Percentiles rank a stretch among this genome's conserved stretches.
These are phyloP conservation scores for Mollisia scopiformis DNA, from an alignment of 2,329 filamentous ascomycete genomes.

Conservation along the genomic window DNA sequence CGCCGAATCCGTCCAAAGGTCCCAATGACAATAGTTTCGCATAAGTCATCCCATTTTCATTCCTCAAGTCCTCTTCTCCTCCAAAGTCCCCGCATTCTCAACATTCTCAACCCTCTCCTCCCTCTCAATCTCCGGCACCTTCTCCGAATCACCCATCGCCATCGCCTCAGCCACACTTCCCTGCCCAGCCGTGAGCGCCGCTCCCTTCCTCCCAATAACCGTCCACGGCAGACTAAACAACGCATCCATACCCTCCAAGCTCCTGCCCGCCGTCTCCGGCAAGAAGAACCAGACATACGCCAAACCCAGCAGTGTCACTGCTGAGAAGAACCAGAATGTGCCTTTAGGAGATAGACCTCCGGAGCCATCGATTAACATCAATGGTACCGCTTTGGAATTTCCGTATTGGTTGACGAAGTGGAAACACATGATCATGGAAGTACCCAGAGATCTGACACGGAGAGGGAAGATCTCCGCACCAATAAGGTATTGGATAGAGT, in stretches of 20 bases:
- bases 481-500: conserved; percentile 77
- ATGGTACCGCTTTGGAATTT: conserved; percentile 73
- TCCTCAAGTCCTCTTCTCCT: conserved; percentile 34
- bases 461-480: conserved; percentile 79
- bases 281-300: conserved; percentile 74
- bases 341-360: conserved; percentile 56
- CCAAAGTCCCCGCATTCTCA: background rate
- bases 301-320: conserved; percentile 68
- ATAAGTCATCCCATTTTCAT: background rate
- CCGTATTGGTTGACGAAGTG: conserved; percentile 83
- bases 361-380: conserved; percentile 63
- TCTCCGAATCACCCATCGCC: conserved; percentile 44
- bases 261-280: conserved; percentile 71
- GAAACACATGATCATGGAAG: conserved; percentile 74
- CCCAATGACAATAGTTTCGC: background rate
- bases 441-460: conserved; percentile 71
- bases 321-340: conserved; percentile 78
- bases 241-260: conserved; percentile 70
- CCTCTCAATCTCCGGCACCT: conserved; percentile 36
- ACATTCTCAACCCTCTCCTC: conserved; percentile 12
- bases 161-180: conserved; percentile 36
- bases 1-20: background rate
- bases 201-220: conserved; percentile 63
- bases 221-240: conserved; percentile 77
- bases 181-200: conserved; percentile 46